A percentile compares a stretch with the other conserved stretches of the same genome.
phyloP scores from a whole-genome alignment of 2,329 filamentous ascomycete species.

The Atkinsonella hypoxylon region DNA sequence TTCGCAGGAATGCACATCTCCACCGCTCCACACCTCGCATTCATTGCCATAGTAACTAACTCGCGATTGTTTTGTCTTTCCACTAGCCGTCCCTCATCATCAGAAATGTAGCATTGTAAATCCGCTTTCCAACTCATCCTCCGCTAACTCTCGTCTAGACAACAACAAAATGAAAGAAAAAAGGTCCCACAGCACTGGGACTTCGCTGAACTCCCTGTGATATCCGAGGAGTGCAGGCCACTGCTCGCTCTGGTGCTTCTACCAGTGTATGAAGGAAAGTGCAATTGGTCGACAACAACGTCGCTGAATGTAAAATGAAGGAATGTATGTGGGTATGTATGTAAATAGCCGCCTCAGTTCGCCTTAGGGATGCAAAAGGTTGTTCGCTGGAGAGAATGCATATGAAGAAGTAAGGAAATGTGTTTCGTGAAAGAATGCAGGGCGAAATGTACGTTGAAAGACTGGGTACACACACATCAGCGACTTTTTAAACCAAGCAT shows the following conservation, averaged over 20 bases:
- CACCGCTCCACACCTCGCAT: neutral
- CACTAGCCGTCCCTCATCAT: neutral
- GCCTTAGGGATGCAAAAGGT: neutral
- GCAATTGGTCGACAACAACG: too few species aligned
- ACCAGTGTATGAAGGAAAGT: neutral
- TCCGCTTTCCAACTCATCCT: neutral
- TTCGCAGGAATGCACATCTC: neutral
- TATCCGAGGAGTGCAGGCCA: neutral
- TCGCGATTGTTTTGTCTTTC: neutral
- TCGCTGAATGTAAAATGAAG: neutral
- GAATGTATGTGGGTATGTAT: neutral
- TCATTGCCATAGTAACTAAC: constrained; percentile 2
- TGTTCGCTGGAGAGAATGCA: neutral
- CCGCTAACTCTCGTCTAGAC: neutral
- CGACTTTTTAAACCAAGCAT: constrained; percentile 23
- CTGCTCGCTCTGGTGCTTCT: neutral
- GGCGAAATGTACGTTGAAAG: neutral
- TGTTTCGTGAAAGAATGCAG: neutral
- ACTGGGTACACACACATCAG: neutral
- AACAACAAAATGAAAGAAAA: neutral
- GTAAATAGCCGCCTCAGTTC: neutral
- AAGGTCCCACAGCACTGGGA: neutral
- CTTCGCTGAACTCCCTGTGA: neutral
- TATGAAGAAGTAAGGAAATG: neutral
- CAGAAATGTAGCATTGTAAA: neutral